Percentiles rank a stretch among this genome's conserved stretches.
Evolutionary conservation across 352 stramenopile genomes (phyloP).

Genomic region (Saprolegnia diclina): DNA sequence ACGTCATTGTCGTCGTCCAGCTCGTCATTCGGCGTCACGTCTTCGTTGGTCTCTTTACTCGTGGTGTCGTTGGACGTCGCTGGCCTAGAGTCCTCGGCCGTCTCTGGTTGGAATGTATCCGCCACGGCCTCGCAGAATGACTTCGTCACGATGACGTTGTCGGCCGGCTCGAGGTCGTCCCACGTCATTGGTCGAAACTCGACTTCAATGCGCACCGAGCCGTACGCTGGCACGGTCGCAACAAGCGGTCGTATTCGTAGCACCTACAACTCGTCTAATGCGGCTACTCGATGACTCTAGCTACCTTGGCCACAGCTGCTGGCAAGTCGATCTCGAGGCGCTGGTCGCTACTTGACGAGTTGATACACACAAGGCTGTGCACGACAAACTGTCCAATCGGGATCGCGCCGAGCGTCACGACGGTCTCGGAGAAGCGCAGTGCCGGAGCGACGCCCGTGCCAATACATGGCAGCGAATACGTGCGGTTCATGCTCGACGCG

Average conservation of each 20-base stretch:
- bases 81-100: too few species aligned
- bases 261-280: too few species aligned
- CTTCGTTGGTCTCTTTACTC: too few species aligned
- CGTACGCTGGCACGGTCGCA: constrained; percentile 37
- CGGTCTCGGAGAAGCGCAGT: constrained; percentile 43
- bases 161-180: background rate
- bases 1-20: too few species aligned
- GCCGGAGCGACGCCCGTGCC: constrained; percentile 40
- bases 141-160: constrained; percentile 12
- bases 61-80: too few species aligned
- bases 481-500: constrained; percentile 42
- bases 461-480: constrained; percentile 38
- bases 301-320: constrained; percentile 16
- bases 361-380: constrained; percentile 42
- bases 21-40: too few species aligned
- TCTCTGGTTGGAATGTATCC: too few species aligned
- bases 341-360: constrained; percentile 37
- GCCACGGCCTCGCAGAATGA: too few species aligned
- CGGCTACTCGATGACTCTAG: too few species aligned
- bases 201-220: constrained; percentile 68
- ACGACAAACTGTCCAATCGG: constrained; percentile 38
- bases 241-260: constrained; percentile 66
- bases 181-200: constrained; percentile 48
- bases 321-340: constrained; percentile 45
- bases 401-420: constrained; percentile 41